A percentile compares a stretch with the other conserved stretches of the same genome.
Conservation (phyloP, 1,139 yeast genomes). For the Hanseniaspora gamundiae region DNA sequence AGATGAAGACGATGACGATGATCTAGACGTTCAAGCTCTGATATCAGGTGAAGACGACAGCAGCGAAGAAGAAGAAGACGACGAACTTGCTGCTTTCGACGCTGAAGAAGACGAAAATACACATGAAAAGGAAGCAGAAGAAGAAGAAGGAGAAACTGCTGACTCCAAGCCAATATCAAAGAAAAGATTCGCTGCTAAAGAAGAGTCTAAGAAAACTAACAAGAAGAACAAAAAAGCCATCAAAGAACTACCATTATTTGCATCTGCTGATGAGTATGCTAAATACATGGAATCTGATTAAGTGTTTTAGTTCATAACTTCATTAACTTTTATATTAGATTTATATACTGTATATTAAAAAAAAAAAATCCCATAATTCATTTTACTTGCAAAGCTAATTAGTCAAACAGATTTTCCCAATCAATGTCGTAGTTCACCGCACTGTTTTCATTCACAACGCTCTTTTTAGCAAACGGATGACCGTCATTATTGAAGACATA, state of each 20-base stretch:
- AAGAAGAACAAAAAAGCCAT: constrained; percentile 42
- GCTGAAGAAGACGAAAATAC: constrained; percentile 18
- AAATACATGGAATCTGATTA: constrained; percentile 57
- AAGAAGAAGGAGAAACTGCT: constrained; percentile 15
- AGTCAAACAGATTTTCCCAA: not conserved
- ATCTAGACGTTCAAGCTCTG: constrained; percentile 6
- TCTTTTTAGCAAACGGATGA: constrained; percentile 45
- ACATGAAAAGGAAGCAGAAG: constrained; percentile 13
- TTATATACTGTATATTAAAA: not conserved
- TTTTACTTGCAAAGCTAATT: not conserved
- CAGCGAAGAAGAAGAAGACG: constrained; percentile 14
- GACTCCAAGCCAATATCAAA: constrained; percentile 10
- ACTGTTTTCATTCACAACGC: constrained; percentile 1
- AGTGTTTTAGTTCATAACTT: constrained; percentile 27
- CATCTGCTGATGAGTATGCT: constrained; percentile 83
- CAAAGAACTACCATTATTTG: constrained; percentile 70
- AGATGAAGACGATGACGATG: constrained; percentile 23
- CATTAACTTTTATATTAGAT: not conserved
- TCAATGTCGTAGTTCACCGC: not conserved
- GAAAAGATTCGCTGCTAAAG: constrained; percentile 15
- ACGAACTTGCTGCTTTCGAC: constrained; percentile 19
- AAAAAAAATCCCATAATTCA: no score
- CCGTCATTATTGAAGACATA: constrained; percentile 74
- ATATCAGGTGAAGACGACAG: constrained; percentile 18
- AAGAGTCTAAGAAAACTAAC: constrained; percentile 25